These are phyloP conservation scores for Curvularia hawaiiensis DNA, from an alignment of 2,329 filamentous ascomycete species.

Conservation along the genomic window DNA sequence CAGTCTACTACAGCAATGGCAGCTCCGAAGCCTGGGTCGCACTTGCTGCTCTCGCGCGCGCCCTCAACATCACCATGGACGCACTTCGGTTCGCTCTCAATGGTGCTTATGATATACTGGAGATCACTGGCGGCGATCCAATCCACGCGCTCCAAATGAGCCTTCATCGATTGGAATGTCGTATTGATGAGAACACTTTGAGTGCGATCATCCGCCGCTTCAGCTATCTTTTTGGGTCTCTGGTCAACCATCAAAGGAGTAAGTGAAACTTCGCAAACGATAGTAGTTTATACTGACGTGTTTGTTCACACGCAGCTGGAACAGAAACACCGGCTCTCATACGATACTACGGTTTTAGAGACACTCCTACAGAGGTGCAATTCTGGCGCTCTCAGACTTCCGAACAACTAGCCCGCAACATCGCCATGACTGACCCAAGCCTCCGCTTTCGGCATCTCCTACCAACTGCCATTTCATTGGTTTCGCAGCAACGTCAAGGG, in stretches of 20 bases:
- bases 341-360: neutral
- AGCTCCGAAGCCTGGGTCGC: conserved; percentile 1
- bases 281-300: neutral
- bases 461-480: too few relatives aligned
- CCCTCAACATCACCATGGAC: conserved; percentile 3
- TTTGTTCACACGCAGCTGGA: neutral
- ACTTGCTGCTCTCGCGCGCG: neutral
- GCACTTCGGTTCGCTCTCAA: conserved; percentile 2
- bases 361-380: neutral
- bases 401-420: neutral
- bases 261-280: neutral
- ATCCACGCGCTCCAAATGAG: conserved; percentile 3
- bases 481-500: too few relatives aligned
- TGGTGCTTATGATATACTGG: conserved; percentile 2
- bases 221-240: neutral
- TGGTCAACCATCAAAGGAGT: neutral
- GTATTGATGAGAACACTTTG: neutral
- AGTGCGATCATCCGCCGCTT: neutral
- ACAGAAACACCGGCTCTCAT: neutral
- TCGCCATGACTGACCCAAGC: neutral
- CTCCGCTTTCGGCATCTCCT: neutral
- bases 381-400: neutral
- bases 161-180: neutral
- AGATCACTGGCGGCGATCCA: neutral
- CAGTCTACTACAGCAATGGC: neutral